phyloP scores from a whole-genome alignment of 805 yeast genomes.

The Candida oleophila region DNA sequence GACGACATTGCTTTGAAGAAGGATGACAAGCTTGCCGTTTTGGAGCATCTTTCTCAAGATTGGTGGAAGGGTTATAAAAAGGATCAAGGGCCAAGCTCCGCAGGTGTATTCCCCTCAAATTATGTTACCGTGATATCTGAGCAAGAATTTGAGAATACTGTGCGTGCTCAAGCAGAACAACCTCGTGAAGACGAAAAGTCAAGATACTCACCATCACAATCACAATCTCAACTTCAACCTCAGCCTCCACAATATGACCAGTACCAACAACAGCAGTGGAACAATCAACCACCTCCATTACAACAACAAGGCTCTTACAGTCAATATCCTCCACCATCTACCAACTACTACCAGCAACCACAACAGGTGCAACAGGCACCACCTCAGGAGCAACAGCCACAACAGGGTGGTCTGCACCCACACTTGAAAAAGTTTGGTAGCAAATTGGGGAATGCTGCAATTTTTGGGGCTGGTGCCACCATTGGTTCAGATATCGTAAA shows the following conservation, averaged over 20 bases:
- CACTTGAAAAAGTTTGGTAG: conserved; percentile 67
- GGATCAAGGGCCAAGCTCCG: conserved; percentile 37
- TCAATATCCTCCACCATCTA: conserved; percentile 53
- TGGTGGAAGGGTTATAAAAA: conserved; percentile 83
- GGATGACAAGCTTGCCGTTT: conserved; percentile 70
- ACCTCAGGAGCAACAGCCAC: conserved; percentile 18
- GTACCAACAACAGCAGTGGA: conserved; percentile 10
- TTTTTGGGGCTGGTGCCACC: conserved; percentile 96
- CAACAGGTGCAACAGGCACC: conserved; percentile 22
- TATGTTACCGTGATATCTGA: conserved; percentile 57
- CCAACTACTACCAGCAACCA: conserved; percentile 44
- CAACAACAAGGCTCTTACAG: conserved; percentile 27
- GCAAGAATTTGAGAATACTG: conserved; percentile 23
- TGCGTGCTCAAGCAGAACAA: conserved; percentile 15
- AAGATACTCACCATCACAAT: conserved; percentile 10
- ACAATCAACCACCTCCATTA: conserved; percentile 27
- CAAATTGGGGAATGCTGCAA: conserved; percentile 86
- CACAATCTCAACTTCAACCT: conserved; percentile 4
- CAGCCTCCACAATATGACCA: conserved; percentile 18
- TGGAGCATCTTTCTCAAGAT: conserved; percentile 74
- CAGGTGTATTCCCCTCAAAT: conserved; percentile 89
- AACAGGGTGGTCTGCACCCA: conserved; percentile 21
- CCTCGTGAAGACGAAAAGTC: conserved; percentile 17
- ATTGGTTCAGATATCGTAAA: conserved; percentile 81
- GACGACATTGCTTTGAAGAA: conserved; percentile 65